These are phyloP conservation scores for Vinca minor DNA, from an alignment of 257 asterid genomes.

Conservation along the genomic window DNA sequence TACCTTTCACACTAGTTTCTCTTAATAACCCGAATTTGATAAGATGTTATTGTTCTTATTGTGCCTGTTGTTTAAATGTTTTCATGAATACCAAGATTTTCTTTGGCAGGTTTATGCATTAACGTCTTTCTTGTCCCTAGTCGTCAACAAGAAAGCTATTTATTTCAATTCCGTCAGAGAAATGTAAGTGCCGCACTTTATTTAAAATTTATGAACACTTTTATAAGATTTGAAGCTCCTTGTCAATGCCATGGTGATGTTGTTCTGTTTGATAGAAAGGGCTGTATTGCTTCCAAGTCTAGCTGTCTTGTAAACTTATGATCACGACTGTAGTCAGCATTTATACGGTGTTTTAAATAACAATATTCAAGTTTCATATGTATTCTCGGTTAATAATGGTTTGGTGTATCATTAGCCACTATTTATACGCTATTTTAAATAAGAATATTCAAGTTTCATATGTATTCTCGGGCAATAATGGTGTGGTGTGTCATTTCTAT, in stretches of 20 bases:
- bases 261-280: background rate
- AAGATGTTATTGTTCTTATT: background rate
- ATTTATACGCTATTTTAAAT: background rate
- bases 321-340: too few species aligned
- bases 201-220: background rate
- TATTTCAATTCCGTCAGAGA: conserved; percentile 91
- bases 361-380: background rate
- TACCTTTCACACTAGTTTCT: background rate
- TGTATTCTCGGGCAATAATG: background rate
- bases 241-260: background rate
- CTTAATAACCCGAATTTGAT: background rate
- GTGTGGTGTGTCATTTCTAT: background rate
- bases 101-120: conserved; percentile 79
- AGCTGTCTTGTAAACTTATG: background rate
- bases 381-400: background rate
- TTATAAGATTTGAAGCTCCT: too few species aligned
- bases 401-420: background rate
- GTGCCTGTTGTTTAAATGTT: background rate
- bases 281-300: background rate
- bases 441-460: background rate
- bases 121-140: conserved; percentile 83
- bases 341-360: background rate
- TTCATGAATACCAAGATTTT: conserved; percentile 20
- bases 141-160: conserved; percentile 57
- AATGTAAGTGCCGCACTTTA: conserved; percentile 48